These are phyloP conservation scores for Aspergillus uvarum DNA, from an alignment of 2,329 filamentous ascomycete genomes.

Conservation along the genomic window DNA sequence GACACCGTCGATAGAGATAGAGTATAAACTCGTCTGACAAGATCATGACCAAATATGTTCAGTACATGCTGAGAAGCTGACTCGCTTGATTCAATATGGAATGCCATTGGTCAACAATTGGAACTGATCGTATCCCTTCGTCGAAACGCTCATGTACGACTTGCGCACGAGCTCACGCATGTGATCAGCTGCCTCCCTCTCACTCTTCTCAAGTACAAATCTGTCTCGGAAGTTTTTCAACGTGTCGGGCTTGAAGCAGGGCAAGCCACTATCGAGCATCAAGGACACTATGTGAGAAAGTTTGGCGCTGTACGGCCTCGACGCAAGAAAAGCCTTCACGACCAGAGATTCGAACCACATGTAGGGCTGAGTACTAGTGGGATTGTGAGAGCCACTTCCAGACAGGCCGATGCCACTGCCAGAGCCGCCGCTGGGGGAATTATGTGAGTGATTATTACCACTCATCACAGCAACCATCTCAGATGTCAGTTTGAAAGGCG, in stretches of 20 bases:
- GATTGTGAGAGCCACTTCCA: slow-evolving; percentile 37
- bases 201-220: slow-evolving; percentile 87
- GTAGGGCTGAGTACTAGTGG: slow-evolving; percentile 79
- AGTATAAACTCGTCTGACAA: too few species aligned
- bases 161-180: slow-evolving; percentile 87
- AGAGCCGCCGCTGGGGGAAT: slow-evolving; percentile 27
- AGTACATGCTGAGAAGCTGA: too few species aligned
- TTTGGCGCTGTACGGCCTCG: slow-evolving; percentile 82
- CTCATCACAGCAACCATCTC: slow-evolving; percentile 99
- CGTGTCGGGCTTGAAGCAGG: slow-evolving; percentile 96
- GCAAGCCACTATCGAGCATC: slow-evolving; percentile 94
- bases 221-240: slow-evolving; percentile 88
- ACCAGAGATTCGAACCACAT: slow-evolving; percentile 95
- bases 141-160: slow-evolving; percentile 87
- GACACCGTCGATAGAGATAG: too few species aligned
- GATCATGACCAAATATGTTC: too few species aligned
- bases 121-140: slow-evolving; percentile 96
- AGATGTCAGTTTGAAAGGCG: slow-evolving; percentile 93
- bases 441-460: slow-evolving; percentile 53
- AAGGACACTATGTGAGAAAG: slow-evolving; percentile 84
- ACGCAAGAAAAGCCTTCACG: slow-evolving; percentile 90
- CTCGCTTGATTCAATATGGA: slow-evolving; percentile 64
- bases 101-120: slow-evolving; percentile 97
- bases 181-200: slow-evolving; percentile 91
- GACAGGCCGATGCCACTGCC: slow-evolving; percentile 26